Conservation (phyloP, 257 asterid genomes). For the Eucommia ulmoides region DNA sequence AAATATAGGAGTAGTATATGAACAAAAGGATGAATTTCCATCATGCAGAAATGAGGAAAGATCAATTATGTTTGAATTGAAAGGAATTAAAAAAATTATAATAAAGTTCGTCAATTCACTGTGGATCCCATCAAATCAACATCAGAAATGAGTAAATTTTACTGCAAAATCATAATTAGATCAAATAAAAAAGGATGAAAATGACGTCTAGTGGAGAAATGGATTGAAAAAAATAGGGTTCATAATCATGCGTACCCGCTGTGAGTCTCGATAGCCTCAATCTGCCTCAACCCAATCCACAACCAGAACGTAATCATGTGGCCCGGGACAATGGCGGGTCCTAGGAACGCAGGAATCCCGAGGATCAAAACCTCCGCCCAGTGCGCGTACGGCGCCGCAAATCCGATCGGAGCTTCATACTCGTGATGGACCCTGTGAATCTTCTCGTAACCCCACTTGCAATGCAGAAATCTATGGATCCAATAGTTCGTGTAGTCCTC, state of each 20-base stretch:
- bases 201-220: constrained; percentile 25
- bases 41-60: too few relatives aligned
- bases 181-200: constrained; percentile 40
- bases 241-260: constrained; percentile 79
- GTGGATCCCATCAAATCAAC: constrained; percentile 33
- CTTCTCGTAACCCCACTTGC: constrained; percentile 94
- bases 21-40: too few relatives aligned
- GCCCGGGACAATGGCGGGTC: constrained; percentile 89
- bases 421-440: constrained; percentile 97
- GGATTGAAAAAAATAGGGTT: background rate
- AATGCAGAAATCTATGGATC: constrained; percentile 85
- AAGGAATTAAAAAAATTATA: constrained; percentile 33
- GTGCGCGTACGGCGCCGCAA: constrained; percentile 94
- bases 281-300: constrained; percentile 92
- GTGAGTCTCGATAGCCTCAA: constrained; percentile 98
- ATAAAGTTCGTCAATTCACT: too few relatives aligned
- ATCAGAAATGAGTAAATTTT: constrained; percentile 16
- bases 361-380: constrained; percentile 96
- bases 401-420: constrained; percentile 89
- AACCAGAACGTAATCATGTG: constrained; percentile 94
- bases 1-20: too few relatives aligned
- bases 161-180: constrained; percentile 49
- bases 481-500: constrained; percentile 94
- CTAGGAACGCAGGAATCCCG: constrained; percentile 90
- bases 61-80: constrained; percentile 2